Percentiles rank a stretch among this genome's conserved stretches.
phyloP scores from a whole-genome alignment of 306 rosid species.

The Mimosa pudica region DNA sequence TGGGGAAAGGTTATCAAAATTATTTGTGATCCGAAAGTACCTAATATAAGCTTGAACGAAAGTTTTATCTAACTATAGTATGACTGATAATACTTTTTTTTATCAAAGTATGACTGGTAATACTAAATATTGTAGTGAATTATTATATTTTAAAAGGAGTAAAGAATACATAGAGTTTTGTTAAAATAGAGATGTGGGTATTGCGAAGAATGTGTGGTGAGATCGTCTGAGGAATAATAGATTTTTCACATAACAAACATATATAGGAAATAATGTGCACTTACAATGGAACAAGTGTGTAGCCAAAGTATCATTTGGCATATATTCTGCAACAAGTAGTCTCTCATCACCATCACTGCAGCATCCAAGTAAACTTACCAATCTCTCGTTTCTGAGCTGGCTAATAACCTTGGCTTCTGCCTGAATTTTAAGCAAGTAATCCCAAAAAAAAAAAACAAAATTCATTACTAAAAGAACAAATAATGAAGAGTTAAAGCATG shows the following conservation, averaged over 20 bases:
- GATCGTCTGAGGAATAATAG: too few species aligned
- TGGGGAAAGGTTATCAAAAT: too few species aligned
- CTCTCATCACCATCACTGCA: conserved; percentile 92
- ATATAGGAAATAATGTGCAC: conserved; percentile 30
- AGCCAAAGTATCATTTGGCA: conserved; percentile 92
- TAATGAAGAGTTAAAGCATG: background rate
- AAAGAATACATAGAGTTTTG: too few species aligned
- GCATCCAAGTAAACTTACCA: conserved; percentile 90
- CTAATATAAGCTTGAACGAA: too few species aligned
- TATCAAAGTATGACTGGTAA: too few species aligned
- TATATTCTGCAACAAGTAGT: conserved; percentile 85
- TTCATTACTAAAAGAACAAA: conserved; percentile 32
- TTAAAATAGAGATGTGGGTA: too few species aligned
- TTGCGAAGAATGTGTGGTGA: background rate
- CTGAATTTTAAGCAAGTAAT: conserved; percentile 39
- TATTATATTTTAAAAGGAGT: too few species aligned
- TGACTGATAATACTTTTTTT: too few species aligned
- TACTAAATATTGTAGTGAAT: too few species aligned
- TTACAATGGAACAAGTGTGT: conserved; percentile 96
- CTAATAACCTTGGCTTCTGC: conserved; percentile 92
- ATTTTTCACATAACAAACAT: too few species aligned
- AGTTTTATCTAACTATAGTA: background rate
- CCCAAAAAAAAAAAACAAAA: background rate
- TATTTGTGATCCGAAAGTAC: background rate
- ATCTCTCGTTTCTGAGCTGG: conserved; percentile 73